phyloP scores from a whole-genome alignment of 345 rosid genomes.

The Carallia pectinifolia region DNA sequence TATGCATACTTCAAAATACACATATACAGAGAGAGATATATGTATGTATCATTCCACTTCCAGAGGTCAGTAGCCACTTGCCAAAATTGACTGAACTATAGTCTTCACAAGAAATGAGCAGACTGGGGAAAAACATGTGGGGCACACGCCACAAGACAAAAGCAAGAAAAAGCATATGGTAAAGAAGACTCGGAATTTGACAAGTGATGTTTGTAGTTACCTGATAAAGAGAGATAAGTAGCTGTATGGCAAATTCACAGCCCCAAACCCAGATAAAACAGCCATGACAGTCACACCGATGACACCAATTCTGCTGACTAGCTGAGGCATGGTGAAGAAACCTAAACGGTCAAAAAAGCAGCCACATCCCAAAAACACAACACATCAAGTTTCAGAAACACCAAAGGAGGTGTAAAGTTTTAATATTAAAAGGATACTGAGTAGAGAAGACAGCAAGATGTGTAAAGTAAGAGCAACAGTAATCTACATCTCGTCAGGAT shows the following conservation, averaged over 20 bases:
- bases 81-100: no score
- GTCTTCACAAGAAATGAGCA: no score
- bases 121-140: no score
- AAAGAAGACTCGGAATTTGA: not conserved
- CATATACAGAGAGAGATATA: no score
- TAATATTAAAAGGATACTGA: not conserved
- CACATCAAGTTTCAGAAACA: not conserved
- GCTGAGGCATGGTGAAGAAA: conserved; percentile 90
- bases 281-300: conserved; percentile 99
- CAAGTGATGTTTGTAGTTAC: conserved; percentile 28
- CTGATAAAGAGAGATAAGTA: conserved; percentile 96
- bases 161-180: not conserved
- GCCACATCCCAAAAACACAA: not conserved
- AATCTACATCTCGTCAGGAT: no score
- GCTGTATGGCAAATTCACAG: conserved; percentile 95
- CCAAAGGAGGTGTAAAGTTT: not conserved
- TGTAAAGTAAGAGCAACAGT: no score
- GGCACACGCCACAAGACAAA: not conserved
- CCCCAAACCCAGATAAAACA: conserved; percentile 95
- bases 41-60: no score
- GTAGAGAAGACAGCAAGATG: not conserved
- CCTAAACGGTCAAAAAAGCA: conserved; percentile 47
- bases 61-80: no score
- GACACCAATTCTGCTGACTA: conserved; percentile 96
- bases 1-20: no score